Evolutionary conservation across 768 basidiomycete genomes (phyloP).

Genomic region (Leucogyrophana mollusca): DNA sequence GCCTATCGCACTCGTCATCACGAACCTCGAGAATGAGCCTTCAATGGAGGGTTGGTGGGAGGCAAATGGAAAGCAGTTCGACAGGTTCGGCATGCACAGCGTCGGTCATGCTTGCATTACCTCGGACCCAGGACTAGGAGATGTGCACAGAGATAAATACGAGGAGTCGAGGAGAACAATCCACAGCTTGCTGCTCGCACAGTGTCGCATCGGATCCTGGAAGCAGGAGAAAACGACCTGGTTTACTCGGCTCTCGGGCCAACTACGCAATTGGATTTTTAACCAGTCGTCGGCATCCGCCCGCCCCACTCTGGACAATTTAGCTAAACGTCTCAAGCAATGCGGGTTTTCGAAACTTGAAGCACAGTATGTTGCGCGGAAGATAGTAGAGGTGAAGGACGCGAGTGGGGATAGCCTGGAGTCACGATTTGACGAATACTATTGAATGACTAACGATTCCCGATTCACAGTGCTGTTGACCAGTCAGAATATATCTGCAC

Average conservation of each 20-base stretch:
- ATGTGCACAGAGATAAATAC: conserved; percentile 25
- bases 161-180: conserved; percentile 28
- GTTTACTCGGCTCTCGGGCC: conserved; percentile 22
- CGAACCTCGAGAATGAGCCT: conserved; percentile 35
- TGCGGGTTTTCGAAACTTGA: conserved; percentile 18
- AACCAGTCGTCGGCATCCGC: conserved; percentile 6
- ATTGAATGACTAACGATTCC: too few species aligned
- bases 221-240: conserved; percentile 23
- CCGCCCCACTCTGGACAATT: conserved; percentile 4
- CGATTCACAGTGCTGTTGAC: too few species aligned
- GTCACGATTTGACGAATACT: neutral
- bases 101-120: conserved; percentile 41
- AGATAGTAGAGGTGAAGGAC: conserved; percentile 8
- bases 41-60: conserved; percentile 40
- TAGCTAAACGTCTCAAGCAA: conserved; percentile 9
- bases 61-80: conserved; percentile 30
- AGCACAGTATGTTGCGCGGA: conserved; percentile 14
- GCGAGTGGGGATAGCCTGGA: neutral
- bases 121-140: conserved; percentile 23
- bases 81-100: conserved; percentile 23
- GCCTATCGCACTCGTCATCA: conserved; percentile 37
- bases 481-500: too few species aligned
- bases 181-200: conserved; percentile 12
- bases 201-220: conserved; percentile 15
- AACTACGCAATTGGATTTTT: conserved; percentile 24